These are phyloP conservation scores for Allantophomopsis lycopodina DNA, from an alignment of 2,329 filamentous ascomycete genomes.

Conservation along the genomic window DNA sequence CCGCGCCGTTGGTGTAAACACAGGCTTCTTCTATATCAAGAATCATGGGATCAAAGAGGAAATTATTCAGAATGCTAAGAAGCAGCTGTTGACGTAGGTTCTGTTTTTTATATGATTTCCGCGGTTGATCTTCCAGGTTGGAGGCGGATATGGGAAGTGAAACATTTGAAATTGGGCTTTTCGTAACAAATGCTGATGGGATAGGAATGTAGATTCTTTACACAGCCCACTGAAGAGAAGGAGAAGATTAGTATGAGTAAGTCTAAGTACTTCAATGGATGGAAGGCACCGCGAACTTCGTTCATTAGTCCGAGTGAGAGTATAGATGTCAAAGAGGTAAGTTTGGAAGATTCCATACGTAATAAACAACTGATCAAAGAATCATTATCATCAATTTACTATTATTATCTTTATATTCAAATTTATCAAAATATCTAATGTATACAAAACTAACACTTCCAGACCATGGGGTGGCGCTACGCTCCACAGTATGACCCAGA, in stretches of 20 bases:
- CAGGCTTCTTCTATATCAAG: constrained; percentile 32
- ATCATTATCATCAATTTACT: too few relatives aligned
- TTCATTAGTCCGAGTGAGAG: constrained; percentile 35
- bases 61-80: constrained; percentile 16
- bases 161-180: background rate
- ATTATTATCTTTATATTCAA: too few relatives aligned
- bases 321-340: constrained; percentile 35
- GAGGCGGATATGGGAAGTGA: too few relatives aligned
- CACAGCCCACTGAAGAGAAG: constrained; percentile 28
- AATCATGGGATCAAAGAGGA: constrained; percentile 26
- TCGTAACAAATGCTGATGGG: background rate
- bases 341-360: constrained; percentile 11
- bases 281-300: constrained; percentile 21
- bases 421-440: too few relatives aligned
- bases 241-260: constrained; percentile 18
- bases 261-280: constrained; percentile 33
- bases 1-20: constrained; percentile 24
- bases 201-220: constrained; percentile 27
- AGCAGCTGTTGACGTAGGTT: constrained; percentile 13
- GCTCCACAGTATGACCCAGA: constrained; percentile 36
- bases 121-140: too few relatives aligned
- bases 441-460: background rate
- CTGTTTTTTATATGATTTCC: too few relatives aligned
- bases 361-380: too few relatives aligned
- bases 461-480: constrained; percentile 29